Percentiles rank a stretch among this genome's conserved stretches.
Evolutionary conservation across 73 alveolate genomes (phyloP).

Genomic region (Tetrahymena borealis): DNA sequence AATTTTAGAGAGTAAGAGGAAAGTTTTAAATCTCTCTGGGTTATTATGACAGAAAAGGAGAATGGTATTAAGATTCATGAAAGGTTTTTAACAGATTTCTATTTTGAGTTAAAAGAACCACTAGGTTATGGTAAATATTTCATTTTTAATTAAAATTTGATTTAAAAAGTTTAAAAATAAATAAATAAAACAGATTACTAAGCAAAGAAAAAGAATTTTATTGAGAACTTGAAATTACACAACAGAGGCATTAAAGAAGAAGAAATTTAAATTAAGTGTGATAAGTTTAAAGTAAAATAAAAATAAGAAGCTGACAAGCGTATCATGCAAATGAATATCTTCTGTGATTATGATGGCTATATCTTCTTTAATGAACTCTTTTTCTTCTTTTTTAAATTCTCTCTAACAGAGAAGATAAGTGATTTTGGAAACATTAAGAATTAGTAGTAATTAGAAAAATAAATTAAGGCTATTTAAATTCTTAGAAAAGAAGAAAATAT

Average conservation of each 20-base stretch:
- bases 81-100: constrained; percentile 36
- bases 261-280: not conserved
- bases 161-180: not conserved
- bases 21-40: constrained; percentile 84
- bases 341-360: not conserved
- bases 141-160: not conserved
- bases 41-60: constrained; percentile 38
- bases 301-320: not conserved
- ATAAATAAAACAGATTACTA: not conserved
- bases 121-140: constrained; percentile 48
- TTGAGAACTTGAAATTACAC: not conserved
- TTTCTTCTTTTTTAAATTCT: not conserved
- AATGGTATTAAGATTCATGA: constrained; percentile 54
- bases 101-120: constrained; percentile 46
- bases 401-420: not conserved
- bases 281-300: not conserved
- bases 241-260: not conserved
- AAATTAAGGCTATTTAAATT: not conserved
- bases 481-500: not conserved
- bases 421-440: not conserved
- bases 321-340: not conserved
- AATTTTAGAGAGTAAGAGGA: constrained; percentile 65
- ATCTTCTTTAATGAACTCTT: not conserved
- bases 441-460: not conserved
- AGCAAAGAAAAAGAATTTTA: not conserved